Evolutionary conservation across 2,329 filamentous ascomycete genomes (phyloP).

Genomic region (Fusarium sp.): DNA sequence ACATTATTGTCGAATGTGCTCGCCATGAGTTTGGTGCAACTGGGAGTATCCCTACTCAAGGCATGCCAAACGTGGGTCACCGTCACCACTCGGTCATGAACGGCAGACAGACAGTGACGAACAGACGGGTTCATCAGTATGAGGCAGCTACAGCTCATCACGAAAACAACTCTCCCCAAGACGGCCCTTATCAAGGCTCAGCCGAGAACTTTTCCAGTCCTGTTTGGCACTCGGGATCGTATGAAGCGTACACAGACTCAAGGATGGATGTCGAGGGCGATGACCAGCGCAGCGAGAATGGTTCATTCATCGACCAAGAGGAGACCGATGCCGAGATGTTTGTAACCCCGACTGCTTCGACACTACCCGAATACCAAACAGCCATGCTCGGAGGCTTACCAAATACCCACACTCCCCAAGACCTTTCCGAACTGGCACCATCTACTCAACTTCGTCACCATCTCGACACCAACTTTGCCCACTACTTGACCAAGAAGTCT

Average conservation of each 20-base stretch:
- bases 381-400: background rate
- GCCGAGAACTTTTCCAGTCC: background rate
- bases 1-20: background rate
- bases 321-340: background rate
- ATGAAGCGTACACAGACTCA: background rate
- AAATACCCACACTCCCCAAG: background rate
- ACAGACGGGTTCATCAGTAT: background rate
- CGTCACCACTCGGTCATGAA: background rate
- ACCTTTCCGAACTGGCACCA: background rate
- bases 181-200: background rate
- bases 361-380: background rate
- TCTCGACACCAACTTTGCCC: conserved; percentile 7
- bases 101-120: background rate
- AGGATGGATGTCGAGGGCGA: background rate
- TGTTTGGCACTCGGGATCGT: background rate
- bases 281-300: background rate
- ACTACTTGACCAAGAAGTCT: background rate
- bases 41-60: background rate
- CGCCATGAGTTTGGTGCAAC: background rate
- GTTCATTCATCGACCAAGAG: background rate
- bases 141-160: background rate
- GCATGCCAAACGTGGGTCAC: background rate
- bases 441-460: conserved; percentile 5
- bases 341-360: background rate
- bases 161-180: no score